Conservation (phyloP, 169 alveolate species). For the Neospora caninum region DNA sequence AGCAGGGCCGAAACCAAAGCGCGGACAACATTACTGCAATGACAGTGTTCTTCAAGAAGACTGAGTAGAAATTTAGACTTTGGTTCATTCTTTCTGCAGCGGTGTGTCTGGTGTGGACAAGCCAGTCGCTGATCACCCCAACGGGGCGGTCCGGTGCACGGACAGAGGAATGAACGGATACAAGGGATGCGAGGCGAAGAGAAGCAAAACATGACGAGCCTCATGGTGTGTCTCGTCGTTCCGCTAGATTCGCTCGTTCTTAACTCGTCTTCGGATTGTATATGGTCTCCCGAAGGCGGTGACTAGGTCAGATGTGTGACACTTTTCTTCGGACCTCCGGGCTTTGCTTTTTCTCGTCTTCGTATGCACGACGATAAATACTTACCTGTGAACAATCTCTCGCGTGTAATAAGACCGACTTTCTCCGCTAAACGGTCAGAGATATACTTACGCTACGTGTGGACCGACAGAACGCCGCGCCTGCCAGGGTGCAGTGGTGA, state of each 20-base stretch:
- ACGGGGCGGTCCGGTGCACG: background rate
- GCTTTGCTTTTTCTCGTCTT: background rate
- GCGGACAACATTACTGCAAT: constrained; percentile 66
- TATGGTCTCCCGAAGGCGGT: background rate
- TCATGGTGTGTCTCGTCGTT: background rate
- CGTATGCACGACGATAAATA: background rate
- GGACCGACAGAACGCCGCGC: no score
- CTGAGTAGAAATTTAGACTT: background rate
- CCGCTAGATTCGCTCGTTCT: background rate
- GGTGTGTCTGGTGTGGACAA: background rate
- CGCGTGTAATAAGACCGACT: background rate
- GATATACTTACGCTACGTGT: no score
- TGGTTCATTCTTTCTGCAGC: background rate
- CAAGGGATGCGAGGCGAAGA: background rate
- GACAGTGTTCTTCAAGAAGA: constrained; percentile 33
- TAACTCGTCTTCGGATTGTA: background rate
- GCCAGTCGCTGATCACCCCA: background rate
- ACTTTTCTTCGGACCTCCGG: background rate
- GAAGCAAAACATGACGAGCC: background rate
- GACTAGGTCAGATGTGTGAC: background rate
- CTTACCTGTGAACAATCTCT: background rate
- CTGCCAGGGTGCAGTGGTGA: no score
- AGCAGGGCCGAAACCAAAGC: constrained; percentile 47
- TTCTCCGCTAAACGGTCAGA: background rate
- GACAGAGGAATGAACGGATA: background rate